Conservation (phyloP, 495 filamentous ascomycete species). For the Aspergillus coremiiformis region DNA sequence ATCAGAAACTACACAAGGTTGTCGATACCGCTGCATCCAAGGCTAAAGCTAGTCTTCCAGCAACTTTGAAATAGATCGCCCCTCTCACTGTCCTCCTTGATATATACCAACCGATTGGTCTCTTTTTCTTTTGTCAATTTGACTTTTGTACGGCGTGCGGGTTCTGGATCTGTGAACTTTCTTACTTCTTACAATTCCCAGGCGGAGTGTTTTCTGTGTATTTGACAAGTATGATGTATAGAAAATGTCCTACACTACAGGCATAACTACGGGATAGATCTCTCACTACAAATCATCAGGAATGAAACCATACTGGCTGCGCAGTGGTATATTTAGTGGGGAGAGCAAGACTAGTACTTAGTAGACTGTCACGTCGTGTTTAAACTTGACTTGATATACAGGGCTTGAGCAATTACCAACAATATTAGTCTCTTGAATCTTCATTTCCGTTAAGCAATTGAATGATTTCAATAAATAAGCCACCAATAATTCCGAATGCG, state of each 20-base stretch:
- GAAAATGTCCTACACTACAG: conserved; percentile 3
- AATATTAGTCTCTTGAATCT: no score
- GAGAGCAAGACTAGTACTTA: background rate
- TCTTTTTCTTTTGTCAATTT: conserved; percentile 4
- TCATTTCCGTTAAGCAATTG: no score
- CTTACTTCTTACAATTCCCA: conserved; percentile 1
- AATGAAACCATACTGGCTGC: background rate
- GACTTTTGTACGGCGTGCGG: conserved; percentile 20
- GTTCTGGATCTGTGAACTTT: conserved; percentile 15
- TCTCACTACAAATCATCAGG: conserved; percentile 4
- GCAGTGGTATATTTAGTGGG: background rate
- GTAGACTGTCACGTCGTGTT: no score
- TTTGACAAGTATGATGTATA: conserved; percentile 12
- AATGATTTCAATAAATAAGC: no score
- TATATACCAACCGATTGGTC: conserved; percentile 2
- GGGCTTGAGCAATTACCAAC: no score
- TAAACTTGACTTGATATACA: no score
- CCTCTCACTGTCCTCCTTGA: background rate
- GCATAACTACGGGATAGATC: conserved; percentile 7
- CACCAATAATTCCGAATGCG: no score
- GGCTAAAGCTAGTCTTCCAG: conserved; percentile 38
- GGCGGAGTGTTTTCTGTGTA: conserved; percentile 10
- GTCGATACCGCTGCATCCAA: conserved; percentile 39
- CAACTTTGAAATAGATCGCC: conserved; percentile 35
- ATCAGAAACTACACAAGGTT: conserved; percentile 62